Conservation (phyloP, 805 yeast genomes). For the Yamadazyma paraphyllophila region DNA sequence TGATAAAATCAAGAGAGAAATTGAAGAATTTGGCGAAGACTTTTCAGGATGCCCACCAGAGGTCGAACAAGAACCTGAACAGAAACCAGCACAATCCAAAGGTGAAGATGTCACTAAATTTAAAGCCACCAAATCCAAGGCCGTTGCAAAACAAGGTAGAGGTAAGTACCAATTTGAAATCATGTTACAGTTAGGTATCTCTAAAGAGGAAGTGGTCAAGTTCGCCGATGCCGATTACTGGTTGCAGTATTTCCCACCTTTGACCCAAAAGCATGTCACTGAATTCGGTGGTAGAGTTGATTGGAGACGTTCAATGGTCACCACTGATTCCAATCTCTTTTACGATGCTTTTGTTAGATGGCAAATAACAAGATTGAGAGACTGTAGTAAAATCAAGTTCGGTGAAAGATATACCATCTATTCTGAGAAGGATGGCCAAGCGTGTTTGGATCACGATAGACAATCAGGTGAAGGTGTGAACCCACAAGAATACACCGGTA, state of each 20-base stretch:
- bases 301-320: slow-evolving; percentile 95
- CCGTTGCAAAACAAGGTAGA: slow-evolving; percentile 89
- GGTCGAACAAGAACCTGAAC: slow-evolving; percentile 54
- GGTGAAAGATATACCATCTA: slow-evolving; percentile 98
- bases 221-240: slow-evolving; percentile 93
- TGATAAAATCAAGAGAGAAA: slow-evolving; percentile 89
- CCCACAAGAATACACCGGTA: slow-evolving; percentile 94
- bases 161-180: slow-evolving; percentile 95
- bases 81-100: slow-evolving; percentile 30
- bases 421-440: slow-evolving; percentile 97
- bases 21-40: slow-evolving; percentile 84
- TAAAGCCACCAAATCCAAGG: slow-evolving; percentile 90
- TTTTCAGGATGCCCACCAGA: slow-evolving; percentile 67
- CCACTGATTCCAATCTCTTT: slow-evolving; percentile 93
- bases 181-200: slow-evolving; percentile 90
- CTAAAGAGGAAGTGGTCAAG: slow-evolving; percentile 75
- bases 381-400: slow-evolving; percentile 86
- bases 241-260: slow-evolving; percentile 89
- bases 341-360: slow-evolving; percentile 94
- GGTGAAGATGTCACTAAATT: slow-evolving; percentile 86
- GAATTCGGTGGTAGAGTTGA: slow-evolving; percentile 90
- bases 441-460: slow-evolving; percentile 99
- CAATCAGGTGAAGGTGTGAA: slow-evolving; percentile 94
- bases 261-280: slow-evolving; percentile 76
- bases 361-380: slow-evolving; percentile 90